Evolutionary conservation across 2,329 filamentous ascomycete species (phyloP), one percentile per base, ranked within the genome.

Genomic region (Ophiostoma triangulosporum): DNA sequence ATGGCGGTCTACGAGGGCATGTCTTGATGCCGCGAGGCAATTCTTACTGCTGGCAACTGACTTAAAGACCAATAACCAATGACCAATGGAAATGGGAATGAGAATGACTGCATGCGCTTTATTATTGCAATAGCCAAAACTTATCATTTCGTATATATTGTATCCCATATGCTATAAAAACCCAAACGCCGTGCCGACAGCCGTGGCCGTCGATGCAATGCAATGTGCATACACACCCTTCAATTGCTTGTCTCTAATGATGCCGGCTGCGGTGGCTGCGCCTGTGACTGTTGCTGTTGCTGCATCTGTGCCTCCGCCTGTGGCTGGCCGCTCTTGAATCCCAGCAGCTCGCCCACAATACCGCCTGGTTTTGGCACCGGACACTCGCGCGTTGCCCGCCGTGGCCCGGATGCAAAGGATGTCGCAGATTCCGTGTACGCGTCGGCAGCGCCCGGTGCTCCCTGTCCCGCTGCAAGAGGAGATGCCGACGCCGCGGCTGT

Each of bases 291-390:
- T 8, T 17, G 17, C n/a, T 36, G 35, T 43, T 17, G 11, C 20
- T 26, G 24, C 22, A 22, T 5, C 27, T 26, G 40, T 45, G 40
- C 14, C 27, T 15, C 22, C n/a, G 22, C 11, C 26, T 12, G 40
- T 8, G 40, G 22, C 24, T 43, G 29, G 11, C 38, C 50, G n/a
- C 33, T 40, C 60, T 75, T 76, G 64, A 91, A 85, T 0, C 87
- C 88, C 57, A 73, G 45, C 67, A 76, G 62, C 67, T 77, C 51
- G 64, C 73, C 58, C 60, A 73, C 52, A 64, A 76, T 57, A 62
- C 89, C 90, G 31, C 81, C 76, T 0, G 93, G 91, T 68, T 96
- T 96, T 5, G 93, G 93, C 12, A 98, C 82, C 0, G 93, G 93
- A 64, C 93, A 98, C 65, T 94, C 88, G 62, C 88, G 77, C 6